These are phyloP conservation scores for Kwoniella sp. DNA, from an alignment of 768 basidiomycete genomes.

Conservation along the genomic window DNA sequence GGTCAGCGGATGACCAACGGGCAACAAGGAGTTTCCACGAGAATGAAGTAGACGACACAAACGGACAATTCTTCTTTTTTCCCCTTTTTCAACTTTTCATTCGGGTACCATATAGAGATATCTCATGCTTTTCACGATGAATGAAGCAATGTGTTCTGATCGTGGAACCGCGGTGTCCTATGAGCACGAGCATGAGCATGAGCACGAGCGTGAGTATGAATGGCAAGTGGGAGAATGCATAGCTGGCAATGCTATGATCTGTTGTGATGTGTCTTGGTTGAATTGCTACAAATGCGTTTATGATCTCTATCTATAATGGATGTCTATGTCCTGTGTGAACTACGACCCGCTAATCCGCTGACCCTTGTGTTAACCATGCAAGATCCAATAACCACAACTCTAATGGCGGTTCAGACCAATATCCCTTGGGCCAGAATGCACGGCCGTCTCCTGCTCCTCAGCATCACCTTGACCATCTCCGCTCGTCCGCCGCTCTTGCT, in stretches of 20 bases:
- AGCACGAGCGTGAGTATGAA: no score
- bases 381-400: no score
- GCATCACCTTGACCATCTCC: not conserved
- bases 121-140: conserved; percentile 1
- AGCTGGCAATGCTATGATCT: no score
- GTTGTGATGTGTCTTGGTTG: not conserved
- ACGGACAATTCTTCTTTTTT: conserved; percentile 7
- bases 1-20: no score
- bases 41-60: not conserved
- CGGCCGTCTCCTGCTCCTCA: no score
- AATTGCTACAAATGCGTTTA: not conserved
- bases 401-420: no score
- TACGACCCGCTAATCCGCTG: no score
- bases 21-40: no score
- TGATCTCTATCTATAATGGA: not conserved
- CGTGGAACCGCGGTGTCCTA: no score
- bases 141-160: not conserved
- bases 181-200: no score
- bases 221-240: no score
- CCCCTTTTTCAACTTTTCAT: not conserved
- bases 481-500: not conserved
- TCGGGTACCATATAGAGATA: not conserved
- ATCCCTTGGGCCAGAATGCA: no score
- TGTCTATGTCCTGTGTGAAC: not conserved
- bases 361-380: not conserved